Conservation (phyloP, 352 stramenopile species). For the Phytophthora idaei region DNA sequence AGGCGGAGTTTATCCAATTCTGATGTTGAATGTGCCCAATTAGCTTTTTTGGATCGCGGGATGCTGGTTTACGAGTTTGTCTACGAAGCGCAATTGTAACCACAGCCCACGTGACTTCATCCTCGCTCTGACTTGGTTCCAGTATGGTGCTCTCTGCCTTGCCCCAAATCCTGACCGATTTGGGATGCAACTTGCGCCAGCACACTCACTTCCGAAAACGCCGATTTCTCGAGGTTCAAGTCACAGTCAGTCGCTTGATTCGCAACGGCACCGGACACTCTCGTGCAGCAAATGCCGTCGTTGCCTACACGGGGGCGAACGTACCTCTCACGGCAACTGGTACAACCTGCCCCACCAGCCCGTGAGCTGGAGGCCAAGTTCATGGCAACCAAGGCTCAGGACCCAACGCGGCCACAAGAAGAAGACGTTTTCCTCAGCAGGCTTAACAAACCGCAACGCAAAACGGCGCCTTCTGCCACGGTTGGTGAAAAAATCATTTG, state of each 20-base stretch:
- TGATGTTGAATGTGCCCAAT: too few species aligned
- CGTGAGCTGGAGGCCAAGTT: conserved; percentile 18
- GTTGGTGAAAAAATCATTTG: conserved; percentile 14
- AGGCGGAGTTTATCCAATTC: neutral
- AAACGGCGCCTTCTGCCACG: conserved; percentile 41
- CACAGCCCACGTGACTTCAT: neutral
- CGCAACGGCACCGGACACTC: conserved; percentile 27
- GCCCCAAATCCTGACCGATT: conserved; percentile 9
- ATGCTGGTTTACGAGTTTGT: neutral
- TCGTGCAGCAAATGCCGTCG: conserved; percentile 23
- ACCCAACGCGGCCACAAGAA: conserved; percentile 5
- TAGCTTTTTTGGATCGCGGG: neutral
- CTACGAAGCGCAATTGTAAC: conserved; percentile 3
- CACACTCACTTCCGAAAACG: conserved; percentile 17
- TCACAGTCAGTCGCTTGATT: neutral
- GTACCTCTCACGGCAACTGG: conserved; percentile 1
- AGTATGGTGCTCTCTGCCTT: conserved; percentile 13
- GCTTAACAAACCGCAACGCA: conserved; percentile 38
- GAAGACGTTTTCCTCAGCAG: conserved; percentile 45
- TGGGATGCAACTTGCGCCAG: conserved; percentile 6
- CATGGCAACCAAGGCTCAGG: neutral
- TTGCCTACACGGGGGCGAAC: neutral
- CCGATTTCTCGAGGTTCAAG: neutral
- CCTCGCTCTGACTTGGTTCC: conserved; percentile 1
- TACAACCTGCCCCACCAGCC: neutral